A percentile compares a stretch with the other conserved stretches of the same genome.
These are phyloP conservation scores for Lactarius hengduanensis DNA, from an alignment of 768 basidiomycete species.

Conservation along the genomic window DNA sequence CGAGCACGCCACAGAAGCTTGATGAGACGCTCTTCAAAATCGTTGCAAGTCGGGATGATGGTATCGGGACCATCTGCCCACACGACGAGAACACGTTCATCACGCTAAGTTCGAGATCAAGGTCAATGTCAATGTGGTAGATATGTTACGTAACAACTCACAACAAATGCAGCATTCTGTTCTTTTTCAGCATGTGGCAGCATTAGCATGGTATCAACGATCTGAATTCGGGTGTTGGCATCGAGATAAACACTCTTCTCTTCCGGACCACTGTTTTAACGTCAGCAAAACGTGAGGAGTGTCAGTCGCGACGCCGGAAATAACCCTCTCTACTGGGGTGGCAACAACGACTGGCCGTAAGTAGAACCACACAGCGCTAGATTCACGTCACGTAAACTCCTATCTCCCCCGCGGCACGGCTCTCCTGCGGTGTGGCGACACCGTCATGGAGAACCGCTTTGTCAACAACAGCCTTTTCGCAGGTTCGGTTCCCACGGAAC, in stretches of 20 bases:
- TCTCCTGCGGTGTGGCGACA: background rate
- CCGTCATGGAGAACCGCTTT: slow-evolving; percentile 12
- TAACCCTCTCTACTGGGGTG: background rate
- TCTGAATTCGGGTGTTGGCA: slow-evolving; percentile 70
- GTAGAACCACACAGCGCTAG: background rate
- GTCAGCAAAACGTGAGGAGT: slow-evolving; percentile 3
- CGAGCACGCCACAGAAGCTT: slow-evolving; percentile 52
- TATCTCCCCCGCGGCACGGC: slow-evolving; percentile 10
- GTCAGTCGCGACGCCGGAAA: background rate
- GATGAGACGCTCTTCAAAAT: slow-evolving; percentile 59
- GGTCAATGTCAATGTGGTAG: background rate
- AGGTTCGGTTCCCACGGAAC: slow-evolving; percentile 7
- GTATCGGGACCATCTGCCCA: slow-evolving; percentile 81
- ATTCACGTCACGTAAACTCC: slow-evolving; percentile 10
- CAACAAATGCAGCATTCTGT: slow-evolving; percentile 70
- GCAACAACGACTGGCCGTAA: background rate
- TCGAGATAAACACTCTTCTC: slow-evolving; percentile 46
- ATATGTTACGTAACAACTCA: slow-evolving; percentile 38
- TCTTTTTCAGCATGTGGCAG: slow-evolving; percentile 62
- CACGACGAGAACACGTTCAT: slow-evolving; percentile 80
- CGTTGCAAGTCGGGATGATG: slow-evolving; percentile 57
- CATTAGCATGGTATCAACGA: slow-evolving; percentile 73
- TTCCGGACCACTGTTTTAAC: slow-evolving; percentile 32
- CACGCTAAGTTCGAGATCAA: slow-evolving; percentile 47
- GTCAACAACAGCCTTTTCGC: slow-evolving; percentile 2